Evolutionary conservation across 129 eudicot species (phyloP), one percentile per base, ranked within the genome.

Genomic region (Sambucus nigra): DNA sequence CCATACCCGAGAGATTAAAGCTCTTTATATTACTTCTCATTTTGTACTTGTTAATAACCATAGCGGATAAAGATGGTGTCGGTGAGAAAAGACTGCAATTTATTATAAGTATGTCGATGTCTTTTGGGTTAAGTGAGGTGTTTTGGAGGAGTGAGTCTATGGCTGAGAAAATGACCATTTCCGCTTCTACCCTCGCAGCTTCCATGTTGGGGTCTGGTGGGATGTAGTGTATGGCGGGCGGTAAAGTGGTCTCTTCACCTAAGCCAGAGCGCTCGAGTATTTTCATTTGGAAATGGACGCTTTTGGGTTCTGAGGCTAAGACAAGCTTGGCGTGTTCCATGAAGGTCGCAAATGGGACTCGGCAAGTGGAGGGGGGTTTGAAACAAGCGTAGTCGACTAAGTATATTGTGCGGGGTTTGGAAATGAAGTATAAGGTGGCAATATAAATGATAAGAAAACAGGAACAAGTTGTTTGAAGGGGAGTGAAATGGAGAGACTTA

Each of bases 1-100:
- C 94, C 94, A 84, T 84, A 0, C 94, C 94, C 0, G 88, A 77
- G 26, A 84, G 64, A 53, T 80, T 77, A 60, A 54, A 84, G 57
- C 85, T 80, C 70, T 78, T 84, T 1, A 84, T 41, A 22, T 76
- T 74, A 32, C 82, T 73, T 51, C 88, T 71, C 67, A 84, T 25
- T 26, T 70, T 73, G 65, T 84, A 84, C 57, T 77, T 80, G 29
- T 71, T 84, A 28, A 80, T 76, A 45, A 84, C 72, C 72, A 77
- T 77, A 3, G 75, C 75, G 4, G 89, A 74, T 17, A 80, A 29
- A 1, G 94, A 84, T 3, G 94, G 94, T 12, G 89, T 77, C 12
- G 94, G 88, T 0, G 81, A 64, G 32, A 80, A 80, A 7, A 84
- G 73, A 53, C 89, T 80, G 64, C 94, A 84, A 28, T 84, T 84